Percentiles rank a stretch among this genome's conserved stretches.
Conservation (phyloP, 495 filamentous ascomycete species). For the Penicillium canescens region DNA sequence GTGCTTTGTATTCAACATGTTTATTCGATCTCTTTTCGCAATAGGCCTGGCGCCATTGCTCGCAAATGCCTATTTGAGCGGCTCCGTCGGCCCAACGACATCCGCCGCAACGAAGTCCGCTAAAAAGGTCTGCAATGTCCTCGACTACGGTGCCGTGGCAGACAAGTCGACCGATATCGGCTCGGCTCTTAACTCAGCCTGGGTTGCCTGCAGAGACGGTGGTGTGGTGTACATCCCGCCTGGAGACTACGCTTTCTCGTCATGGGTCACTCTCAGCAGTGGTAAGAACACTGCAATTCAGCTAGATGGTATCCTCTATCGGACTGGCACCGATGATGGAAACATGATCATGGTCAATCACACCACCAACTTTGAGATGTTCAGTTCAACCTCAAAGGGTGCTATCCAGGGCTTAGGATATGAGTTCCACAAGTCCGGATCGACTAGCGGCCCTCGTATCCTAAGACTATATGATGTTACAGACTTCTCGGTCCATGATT, state of each 20-base stretch:
- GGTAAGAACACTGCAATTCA: conserved; percentile 45
- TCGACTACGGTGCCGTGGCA: conserved; percentile 51
- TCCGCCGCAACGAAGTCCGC: conserved; percentile 28
- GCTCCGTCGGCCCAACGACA: conserved; percentile 46
- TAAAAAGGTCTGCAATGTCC: conserved; percentile 47
- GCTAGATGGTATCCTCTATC: conserved; percentile 51
- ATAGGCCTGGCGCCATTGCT: conserved; percentile 34
- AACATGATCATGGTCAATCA: conserved; percentile 54
- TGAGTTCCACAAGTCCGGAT: conserved; percentile 31
- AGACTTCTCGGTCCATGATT: conserved; percentile 52
- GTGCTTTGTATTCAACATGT: neutral
- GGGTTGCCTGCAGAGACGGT: conserved; percentile 40
- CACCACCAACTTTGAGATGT: conserved; percentile 52
- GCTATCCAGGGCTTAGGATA: conserved; percentile 56
- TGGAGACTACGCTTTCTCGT: conserved; percentile 34
- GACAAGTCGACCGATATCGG: conserved; percentile 50
- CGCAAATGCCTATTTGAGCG: conserved; percentile 40
- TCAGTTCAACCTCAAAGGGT: conserved; percentile 45
- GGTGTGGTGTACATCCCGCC: conserved; percentile 39
- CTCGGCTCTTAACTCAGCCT: conserved; percentile 46
- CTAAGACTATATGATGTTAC: conserved; percentile 40
- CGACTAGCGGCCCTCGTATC: conserved; percentile 31
- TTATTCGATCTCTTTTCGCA: conserved; percentile 16
- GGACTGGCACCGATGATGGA: conserved; percentile 42
- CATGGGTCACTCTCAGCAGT: conserved; percentile 37